Percentiles rank a stretch among this genome's conserved stretches.
phyloP scores from a whole-genome alignment of 2,329 filamentous ascomycete species.

The Aspergillus eucalypticola region DNA sequence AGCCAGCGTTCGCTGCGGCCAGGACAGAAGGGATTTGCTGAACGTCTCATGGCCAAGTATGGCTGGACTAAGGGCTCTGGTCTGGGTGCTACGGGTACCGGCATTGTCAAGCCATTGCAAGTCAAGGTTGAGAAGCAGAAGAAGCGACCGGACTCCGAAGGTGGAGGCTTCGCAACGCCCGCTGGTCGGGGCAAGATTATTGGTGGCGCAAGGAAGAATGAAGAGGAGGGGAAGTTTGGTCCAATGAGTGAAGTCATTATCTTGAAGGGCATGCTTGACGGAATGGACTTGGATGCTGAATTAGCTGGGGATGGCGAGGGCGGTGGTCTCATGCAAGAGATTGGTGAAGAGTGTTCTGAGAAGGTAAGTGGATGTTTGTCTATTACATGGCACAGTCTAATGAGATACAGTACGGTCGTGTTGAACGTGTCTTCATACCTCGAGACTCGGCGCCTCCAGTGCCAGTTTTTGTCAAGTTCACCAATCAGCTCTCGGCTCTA shows the following conservation, averaged over 20 bases:
- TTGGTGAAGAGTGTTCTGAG: conserved; percentile 87
- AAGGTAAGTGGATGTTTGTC: conserved; percentile 55
- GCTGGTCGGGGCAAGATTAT: conserved; percentile 75
- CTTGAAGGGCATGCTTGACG: conserved; percentile 80
- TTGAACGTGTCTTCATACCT: conserved; percentile 78
- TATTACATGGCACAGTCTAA: conserved; percentile 5
- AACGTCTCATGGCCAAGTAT: conserved; percentile 88
- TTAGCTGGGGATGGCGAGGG: conserved; percentile 61
- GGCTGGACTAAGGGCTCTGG: conserved; percentile 89
- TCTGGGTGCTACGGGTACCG: conserved; percentile 76
- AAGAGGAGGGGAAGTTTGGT: conserved; percentile 62
- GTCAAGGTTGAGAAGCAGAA: conserved; percentile 85
- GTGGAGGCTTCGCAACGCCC: conserved; percentile 72
- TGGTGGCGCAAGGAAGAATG: conserved; percentile 65
- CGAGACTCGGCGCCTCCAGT: conserved; percentile 53
- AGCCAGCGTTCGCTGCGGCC: conserved; percentile 65
- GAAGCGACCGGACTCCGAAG: conserved; percentile 74
- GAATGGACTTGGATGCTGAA: conserved; percentile 78
- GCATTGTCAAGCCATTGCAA: conserved; percentile 80
- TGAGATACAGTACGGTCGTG: conserved; percentile 69
- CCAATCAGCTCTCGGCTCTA: conserved; percentile 77
- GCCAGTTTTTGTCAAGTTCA: conserved; percentile 92
- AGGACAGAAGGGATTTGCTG: conserved; percentile 80
- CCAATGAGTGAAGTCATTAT: conserved; percentile 80
- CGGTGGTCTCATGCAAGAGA: conserved; percentile 78